phyloP scores from a whole-genome alignment of 2,329 filamentous ascomycete genomes.

The Botrytis hyacinthi region DNA sequence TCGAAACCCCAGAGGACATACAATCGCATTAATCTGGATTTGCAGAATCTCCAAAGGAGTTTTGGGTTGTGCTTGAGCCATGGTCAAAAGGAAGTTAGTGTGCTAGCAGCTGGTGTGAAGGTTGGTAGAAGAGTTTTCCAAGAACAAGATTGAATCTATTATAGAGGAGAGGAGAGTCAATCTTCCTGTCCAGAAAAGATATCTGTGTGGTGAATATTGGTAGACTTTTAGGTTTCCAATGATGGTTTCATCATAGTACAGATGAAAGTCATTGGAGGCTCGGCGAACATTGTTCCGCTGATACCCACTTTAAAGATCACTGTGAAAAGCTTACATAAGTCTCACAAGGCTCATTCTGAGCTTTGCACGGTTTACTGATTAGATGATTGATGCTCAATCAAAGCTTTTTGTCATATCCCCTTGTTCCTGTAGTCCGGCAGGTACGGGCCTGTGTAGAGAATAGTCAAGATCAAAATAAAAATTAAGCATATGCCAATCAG shows the following conservation, averaged over 20 bases:
- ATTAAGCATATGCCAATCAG: neutral
- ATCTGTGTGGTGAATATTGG: neutral
- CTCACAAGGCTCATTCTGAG: neutral
- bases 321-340: neutral
- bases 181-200: neutral
- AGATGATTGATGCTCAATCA: neutral
- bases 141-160: neutral
- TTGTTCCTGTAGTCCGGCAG: neutral
- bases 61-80: conserved; percentile 30
- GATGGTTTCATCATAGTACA: neutral
- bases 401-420: neutral
- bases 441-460: neutral
- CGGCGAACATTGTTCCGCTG: conserved; percentile 1
- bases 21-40: conserved; percentile 54
- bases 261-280: conserved; percentile 1
- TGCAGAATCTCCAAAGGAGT: conserved; percentile 45
- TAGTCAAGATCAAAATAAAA: neutral
- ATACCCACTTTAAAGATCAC: neutral
- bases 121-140: neutral
- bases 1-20: conserved; percentile 40
- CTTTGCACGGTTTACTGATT: neutral
- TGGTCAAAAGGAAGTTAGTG: conserved; percentile 14
- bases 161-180: too few species aligned
- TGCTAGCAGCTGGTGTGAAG: neutral
- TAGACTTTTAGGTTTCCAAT: neutral